phyloP scores from a whole-genome alignment of 352 stramenopile genomes.

The Peronospora destructor region DNA sequence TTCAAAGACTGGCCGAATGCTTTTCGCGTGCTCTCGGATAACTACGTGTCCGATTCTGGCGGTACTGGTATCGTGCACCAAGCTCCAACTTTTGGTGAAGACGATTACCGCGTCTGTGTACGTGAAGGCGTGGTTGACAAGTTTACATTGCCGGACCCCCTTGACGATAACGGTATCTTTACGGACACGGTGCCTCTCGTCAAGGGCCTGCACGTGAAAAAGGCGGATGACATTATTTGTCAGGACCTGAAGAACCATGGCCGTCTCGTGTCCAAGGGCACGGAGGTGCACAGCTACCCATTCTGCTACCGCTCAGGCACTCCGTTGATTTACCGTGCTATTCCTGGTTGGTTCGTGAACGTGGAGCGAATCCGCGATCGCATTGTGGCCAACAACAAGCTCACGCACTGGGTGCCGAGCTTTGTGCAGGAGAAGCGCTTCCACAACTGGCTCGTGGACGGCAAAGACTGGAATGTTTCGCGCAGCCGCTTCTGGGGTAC shows the following conservation, averaged over 20 bases:
- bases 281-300: constrained; percentile 97
- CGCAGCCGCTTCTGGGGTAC: constrained; percentile 99
- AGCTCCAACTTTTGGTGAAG: constrained; percentile 98
- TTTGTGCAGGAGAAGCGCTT: constrained; percentile 99
- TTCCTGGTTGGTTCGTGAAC: constrained; percentile 99
- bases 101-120: constrained; percentile 99
- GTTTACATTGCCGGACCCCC: constrained; percentile 92
- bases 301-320: constrained; percentile 99
- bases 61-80: constrained; percentile 98
- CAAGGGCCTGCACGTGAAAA: constrained; percentile 95
- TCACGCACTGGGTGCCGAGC: constrained; percentile 77
- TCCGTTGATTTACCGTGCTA: constrained; percentile 98
- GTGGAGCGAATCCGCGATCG: constrained; percentile 97
- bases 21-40: constrained; percentile 95
- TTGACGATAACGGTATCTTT: constrained; percentile 96
- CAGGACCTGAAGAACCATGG: constrained; percentile 90
- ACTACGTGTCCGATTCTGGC: constrained; percentile 96
- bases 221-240: constrained; percentile 96
- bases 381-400: constrained; percentile 86
- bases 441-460: constrained; percentile 98
- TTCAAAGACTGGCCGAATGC: constrained; percentile 88
- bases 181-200: constrained; percentile 90
- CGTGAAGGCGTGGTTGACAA: constrained; percentile 93
- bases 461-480: constrained; percentile 98
- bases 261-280: constrained; percentile 95